phyloP scores from a whole-genome alignment of 495 filamentous ascomycete species.

The Trichoderma asperelloides region DNA sequence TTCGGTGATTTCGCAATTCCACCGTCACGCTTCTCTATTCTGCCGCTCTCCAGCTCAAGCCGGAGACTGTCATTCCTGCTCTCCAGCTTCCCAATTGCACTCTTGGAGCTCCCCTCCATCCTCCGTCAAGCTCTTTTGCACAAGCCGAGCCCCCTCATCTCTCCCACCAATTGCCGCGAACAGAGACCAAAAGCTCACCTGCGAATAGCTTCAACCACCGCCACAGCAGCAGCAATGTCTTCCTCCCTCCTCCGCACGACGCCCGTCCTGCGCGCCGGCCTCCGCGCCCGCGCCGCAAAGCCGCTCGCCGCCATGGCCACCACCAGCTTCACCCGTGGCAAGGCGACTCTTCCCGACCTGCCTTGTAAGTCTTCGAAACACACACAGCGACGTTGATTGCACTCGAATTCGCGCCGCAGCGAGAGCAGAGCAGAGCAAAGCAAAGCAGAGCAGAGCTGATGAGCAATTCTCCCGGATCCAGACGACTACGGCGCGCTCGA shows the following conservation, averaged over 20 bases:
- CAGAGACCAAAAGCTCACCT: not conserved
- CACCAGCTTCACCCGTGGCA: constrained; percentile 70
- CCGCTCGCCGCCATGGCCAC: constrained; percentile 46
- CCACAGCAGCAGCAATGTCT: constrained; percentile 31
- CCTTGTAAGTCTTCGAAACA: constrained; percentile 52
- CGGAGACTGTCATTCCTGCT: not conserved
- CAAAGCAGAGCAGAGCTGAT: not conserved
- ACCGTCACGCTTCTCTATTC: not conserved
- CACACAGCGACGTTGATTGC: not conserved
- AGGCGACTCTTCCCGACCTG: constrained; percentile 92
- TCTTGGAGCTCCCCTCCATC: constrained; percentile 1
- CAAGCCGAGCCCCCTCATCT: not conserved
- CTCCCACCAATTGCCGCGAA: not conserved
- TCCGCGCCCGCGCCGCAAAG: constrained; percentile 32
- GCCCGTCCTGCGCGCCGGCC: constrained; percentile 34
- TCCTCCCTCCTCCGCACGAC: constrained; percentile 44
- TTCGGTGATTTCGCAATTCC: not conserved
- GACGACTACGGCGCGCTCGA: constrained; percentile 90
- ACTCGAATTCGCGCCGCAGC: not conserved
- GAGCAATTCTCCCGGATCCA: constrained; percentile 25
- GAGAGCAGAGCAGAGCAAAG: too few relatives aligned
- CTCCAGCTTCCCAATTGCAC: not conserved
- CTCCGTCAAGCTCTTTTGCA: not conserved
- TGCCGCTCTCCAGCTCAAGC: not conserved
- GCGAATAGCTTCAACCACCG: not conserved